Evolutionary conservation across 192 early-diverging fungal species (phyloP), one percentile per base, ranked within the genome.

Genomic region (Backusella tarrabulga): DNA sequence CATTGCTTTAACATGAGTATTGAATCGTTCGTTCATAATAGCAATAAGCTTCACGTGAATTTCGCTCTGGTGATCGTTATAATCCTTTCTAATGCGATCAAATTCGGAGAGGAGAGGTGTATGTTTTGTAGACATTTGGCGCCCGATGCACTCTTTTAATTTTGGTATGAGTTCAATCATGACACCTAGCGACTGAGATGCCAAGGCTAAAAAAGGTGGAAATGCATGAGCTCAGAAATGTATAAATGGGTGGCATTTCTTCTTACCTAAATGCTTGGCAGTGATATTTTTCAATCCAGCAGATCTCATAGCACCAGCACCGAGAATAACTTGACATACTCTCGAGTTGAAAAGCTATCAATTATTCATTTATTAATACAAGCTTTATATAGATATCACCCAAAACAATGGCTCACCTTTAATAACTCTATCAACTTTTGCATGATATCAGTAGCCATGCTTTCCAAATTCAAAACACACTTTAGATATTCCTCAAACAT

Each of bases 261-360:
- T 40, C 79, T 67, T 86, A 94, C 93, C 90, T 69, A 99, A 85
- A 83, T 99, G 98, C 72, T 96, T 96, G 11, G 98, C 98, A 3
- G 96, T 94, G 36, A 99, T 99, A 81, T 95, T 97, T 73, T 97
- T 96, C 26, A 99, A 83, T 23, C 98, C 98, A 11, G 97, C 97
- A n/a, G 97, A 98, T 34, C 91, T 88, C 89, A 97, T 95, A 0
- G 98, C 98, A 1, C 98, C 98, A 7, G 97, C 97, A 6, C 97
- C 98, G 15, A 99, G 88, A 82, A 99, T 98, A 1, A 98, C 95
- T 84, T 99, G 97, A 83, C 97, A 98, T 8, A 92, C 91, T 71
- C 95, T 81, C 5, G 96, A 97, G 81, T 99, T 99, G 86, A 98
- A 99, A 17, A 96, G 76, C 93, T 97, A 73, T 23, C 36, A 50